Conservation (phyloP, 164 flowering plant genomes). For the Platanus orientalis region DNA sequence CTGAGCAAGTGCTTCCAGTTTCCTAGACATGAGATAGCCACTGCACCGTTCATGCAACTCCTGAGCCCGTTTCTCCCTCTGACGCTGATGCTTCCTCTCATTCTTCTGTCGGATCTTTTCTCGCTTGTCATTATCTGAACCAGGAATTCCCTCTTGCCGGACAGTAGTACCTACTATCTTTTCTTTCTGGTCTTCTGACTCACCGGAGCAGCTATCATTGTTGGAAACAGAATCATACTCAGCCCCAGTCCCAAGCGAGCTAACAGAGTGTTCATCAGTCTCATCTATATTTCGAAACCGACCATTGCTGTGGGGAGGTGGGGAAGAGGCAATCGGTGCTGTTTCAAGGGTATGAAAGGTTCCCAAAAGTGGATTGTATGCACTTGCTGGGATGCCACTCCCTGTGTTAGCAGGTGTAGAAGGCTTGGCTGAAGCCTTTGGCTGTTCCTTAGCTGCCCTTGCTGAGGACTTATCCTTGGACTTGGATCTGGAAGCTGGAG, state of each 20-base stretch:
- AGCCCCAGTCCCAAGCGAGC: slow-evolving; percentile 44
- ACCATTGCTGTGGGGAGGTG: slow-evolving; percentile 49
- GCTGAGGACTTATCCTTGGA: slow-evolving; percentile 55
- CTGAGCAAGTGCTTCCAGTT: slow-evolving; percentile 75
- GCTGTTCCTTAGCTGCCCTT: slow-evolving; percentile 57
- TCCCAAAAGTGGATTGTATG: slow-evolving; percentile 72
- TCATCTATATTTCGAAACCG: slow-evolving; percentile 75
- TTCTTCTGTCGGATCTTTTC: slow-evolving; percentile 91
- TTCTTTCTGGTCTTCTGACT: slow-evolving; percentile 89
- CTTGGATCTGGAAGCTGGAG: slow-evolving; percentile 81
- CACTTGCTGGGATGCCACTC: slow-evolving; percentile 53
- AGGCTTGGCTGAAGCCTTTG: slow-evolving; percentile 56
- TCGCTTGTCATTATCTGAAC: slow-evolving; percentile 80
- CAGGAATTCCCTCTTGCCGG: slow-evolving; percentile 56
- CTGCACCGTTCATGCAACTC: slow-evolving; percentile 82
- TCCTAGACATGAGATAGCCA: slow-evolving; percentile 89
- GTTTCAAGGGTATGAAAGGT: slow-evolving; percentile 78
- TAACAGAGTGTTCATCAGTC: slow-evolving; percentile 62
- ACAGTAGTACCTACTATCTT: slow-evolving; percentile 31
- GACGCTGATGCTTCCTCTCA: slow-evolving; percentile 95
- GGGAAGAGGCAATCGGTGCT: slow-evolving; percentile 37
- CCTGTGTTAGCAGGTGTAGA: slow-evolving; percentile 40
- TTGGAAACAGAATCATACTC: slow-evolving; percentile 88
- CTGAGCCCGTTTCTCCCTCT: slow-evolving; percentile 86
- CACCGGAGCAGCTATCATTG: slow-evolving; percentile 89